Conservation (phyloP, 768 basidiomycete species). For the Cubamyces sp. region DNA sequence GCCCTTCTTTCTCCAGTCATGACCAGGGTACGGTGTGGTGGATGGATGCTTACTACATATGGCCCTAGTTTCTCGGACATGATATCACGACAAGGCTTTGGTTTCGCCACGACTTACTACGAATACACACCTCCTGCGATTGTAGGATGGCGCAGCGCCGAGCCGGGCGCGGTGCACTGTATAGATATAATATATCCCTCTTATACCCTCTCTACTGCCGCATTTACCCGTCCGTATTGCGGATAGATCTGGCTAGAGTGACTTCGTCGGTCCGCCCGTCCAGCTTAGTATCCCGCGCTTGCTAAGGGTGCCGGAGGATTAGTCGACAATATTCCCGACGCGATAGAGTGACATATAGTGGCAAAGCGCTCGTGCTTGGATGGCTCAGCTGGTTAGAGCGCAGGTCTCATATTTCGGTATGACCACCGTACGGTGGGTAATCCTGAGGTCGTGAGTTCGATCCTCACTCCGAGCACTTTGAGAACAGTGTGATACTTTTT, state of each 20-base stretch:
- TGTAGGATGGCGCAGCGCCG: no score
- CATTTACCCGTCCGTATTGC: not conserved
- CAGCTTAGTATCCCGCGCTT: no score
- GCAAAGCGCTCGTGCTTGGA: conserved; percentile 18
- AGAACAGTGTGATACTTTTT: no score
- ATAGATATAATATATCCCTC: not conserved
- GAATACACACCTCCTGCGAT: no score
- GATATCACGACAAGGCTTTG: not conserved
- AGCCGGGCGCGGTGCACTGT: not conserved
- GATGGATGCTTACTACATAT: no score
- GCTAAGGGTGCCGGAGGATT: no score
- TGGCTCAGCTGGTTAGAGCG: conserved; percentile 28
- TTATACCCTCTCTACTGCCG: not conserved
- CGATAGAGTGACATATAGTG: no score
- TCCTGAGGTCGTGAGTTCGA: conserved; percentile 29
- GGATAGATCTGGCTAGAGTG: not conserved
- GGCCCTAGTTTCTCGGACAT: not conserved
- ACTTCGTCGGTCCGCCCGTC: no score
- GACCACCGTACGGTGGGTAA: conserved; percentile 17
- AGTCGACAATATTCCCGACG: no score
- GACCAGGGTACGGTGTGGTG: no score
- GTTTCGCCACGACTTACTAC: not conserved
- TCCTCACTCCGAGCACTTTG: conserved; percentile 23
- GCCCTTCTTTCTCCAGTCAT: not conserved
- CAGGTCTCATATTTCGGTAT: conserved; percentile 26